Evolutionary conservation across 1,284 basidiomycete genomes (phyloP).

Genomic region (Boletus nobilissimus): DNA sequence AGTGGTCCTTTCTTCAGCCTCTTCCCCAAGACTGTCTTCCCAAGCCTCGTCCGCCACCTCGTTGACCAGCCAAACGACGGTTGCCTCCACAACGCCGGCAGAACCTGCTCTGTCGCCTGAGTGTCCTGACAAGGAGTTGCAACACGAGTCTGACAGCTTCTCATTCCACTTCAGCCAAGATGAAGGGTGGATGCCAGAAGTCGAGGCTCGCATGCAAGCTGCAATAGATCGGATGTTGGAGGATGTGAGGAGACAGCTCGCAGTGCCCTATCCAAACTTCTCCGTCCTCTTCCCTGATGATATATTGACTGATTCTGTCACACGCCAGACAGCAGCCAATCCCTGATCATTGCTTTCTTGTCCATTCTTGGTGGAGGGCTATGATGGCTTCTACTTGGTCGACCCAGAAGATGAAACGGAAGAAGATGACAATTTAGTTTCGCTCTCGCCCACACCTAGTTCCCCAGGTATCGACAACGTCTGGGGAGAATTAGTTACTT

Average conservation of each 20-base stretch:
- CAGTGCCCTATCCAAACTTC: constrained; percentile 4
- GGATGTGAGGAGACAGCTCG: constrained; percentile 29
- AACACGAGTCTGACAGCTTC: constrained; percentile 26
- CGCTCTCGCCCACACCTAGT: too few relatives aligned
- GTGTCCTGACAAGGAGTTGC: constrained; percentile 24
- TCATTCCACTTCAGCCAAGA: constrained; percentile 27
- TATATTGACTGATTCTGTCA: constrained; percentile 7
- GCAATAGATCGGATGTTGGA: constrained; percentile 14
- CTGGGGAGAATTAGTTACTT: neutral
- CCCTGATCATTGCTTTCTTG: neutral
- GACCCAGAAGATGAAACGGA: constrained; percentile 15
- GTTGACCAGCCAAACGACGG: neutral
- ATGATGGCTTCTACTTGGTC: neutral
- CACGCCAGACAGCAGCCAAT: neutral
- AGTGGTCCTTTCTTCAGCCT: too few relatives aligned
- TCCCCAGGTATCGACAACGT: too few relatives aligned
- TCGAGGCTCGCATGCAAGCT: constrained; percentile 26
- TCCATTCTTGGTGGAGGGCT: neutral
- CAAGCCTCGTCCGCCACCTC: neutral
- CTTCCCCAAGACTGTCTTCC: neutral
- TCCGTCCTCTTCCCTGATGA: constrained; percentile 19
- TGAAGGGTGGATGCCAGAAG: constrained; percentile 34
- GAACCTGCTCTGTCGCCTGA: neutral
- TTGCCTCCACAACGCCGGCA: neutral
- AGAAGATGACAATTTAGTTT: neutral